Evolutionary conservation across 78 protist genomes (phyloP), one percentile per base, ranked within the genome.

Genomic region (Andalucia godoyi): DNA sequence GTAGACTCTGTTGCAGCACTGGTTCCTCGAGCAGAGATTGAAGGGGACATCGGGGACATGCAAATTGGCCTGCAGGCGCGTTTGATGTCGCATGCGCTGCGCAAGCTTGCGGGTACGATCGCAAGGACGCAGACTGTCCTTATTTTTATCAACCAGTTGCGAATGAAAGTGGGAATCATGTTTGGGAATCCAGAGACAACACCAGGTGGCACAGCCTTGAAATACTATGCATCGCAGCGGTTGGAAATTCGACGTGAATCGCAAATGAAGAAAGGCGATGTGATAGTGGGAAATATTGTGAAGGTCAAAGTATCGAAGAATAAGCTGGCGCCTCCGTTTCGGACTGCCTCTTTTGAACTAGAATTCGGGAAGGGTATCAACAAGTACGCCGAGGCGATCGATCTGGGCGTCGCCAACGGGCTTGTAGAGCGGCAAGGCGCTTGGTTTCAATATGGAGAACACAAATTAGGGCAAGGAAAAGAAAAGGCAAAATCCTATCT

Each of bases 131-230:
- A 58, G 43, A 68, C 74, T 43, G 33, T 79, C 32, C n/a, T 79
- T 32, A 73, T 79, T 17, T 79, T 79, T 32, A 66, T 79, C 34
- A 79, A 79, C 38, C 85, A 79, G 74, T 58, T 79, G 39, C 64
- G 85, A 33, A 61, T 64, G 71, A 79, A 79, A 73, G 74, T 79
- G 53, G 85, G 85, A 42, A 76, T 79, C 33, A 76, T 79, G 81
- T 79, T 79, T 74, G 85, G 85, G 23, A 65, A 66, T 9, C 81
- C 81, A 30, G 85, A 79, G 73, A 58, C 65, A 6, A 79, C 85
- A 4, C 57, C 77, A 18, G 85, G 85, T 45, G 85, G 85, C 43
- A 74, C 57, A 42, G 85, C 80, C n/a, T 55, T 79, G 30, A 79
- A 79, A 41, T 79, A 69, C 75, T 79, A 68, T 34, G 45, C 78